Base-by-base conservation (phyloP, 208 protist species). In the Porcisia hertigi region DNA sequence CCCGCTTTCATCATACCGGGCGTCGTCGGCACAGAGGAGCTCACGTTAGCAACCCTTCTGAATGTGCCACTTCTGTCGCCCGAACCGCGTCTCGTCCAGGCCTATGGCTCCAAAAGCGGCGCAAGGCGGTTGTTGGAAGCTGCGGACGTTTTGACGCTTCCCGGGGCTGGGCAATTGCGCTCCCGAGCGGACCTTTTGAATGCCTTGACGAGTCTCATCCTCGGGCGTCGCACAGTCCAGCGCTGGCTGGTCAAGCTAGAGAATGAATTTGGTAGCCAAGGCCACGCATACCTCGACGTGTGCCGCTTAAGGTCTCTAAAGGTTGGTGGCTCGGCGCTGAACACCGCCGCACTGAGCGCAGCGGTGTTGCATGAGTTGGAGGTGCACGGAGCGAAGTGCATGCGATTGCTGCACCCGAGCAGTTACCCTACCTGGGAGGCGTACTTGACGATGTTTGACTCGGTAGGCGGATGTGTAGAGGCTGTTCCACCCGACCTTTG, bases 231-330 rank as follows among this genome's bases (percentile, higher is more conserved):
- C 18, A 83, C 92, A 7, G 75, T 94, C 34, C 70, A 81, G 12
- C 89, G 94, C 0, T 98, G 96, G 94, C 65, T 98, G 2, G 82
- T 98, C 25, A 98, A 98, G 79, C 74, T 97, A 20, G 94, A 98
- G 30, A 97, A 91, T n/a, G 95, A 98, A 76, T 88, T 85, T 39
- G 82, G 84, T 39, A 95, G 95, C 58, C 85, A 92, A 20, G 95
- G 95, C 23, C 91, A 97, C 76, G 95, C 93, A 5, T 96, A 94
- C 75, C 90, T 98, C 69, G 95, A 98, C 73, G 86, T 89, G 34
- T 91, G 86, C 43, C 90, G 95, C 30, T 87, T 98, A 62, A 78
- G 77, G 9, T 79, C 88, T 3, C 71, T 97, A 4, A 85, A 84
- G 67, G 55, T 63, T 5, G 71, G 20, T 54, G 59, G 41, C 18